These are phyloP conservation scores for Geotrichum cucujoidarum DNA, from an alignment of 1,139 yeast genomes.

Conservation along the genomic window DNA sequence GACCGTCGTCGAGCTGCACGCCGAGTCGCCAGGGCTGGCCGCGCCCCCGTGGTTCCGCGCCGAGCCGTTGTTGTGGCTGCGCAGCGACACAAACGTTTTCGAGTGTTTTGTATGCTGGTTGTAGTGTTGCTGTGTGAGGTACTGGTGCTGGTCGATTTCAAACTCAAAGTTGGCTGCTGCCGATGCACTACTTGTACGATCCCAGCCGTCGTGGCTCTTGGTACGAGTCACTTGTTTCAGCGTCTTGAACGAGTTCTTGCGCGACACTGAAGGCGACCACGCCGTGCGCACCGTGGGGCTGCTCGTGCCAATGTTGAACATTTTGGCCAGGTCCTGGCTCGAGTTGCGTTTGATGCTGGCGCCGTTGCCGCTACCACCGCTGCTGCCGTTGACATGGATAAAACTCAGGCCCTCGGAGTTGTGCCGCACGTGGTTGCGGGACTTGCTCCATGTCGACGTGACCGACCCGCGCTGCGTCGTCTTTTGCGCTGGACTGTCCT, in stretches of 20 bases:
- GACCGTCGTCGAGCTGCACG: not conserved
- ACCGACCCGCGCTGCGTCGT: not conserved
- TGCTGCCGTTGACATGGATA: not conserved
- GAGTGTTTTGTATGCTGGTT: too few species aligned
- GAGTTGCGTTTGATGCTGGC: slow-evolving; percentile 12
- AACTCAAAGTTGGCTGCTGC: not conserved
- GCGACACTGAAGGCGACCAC: slow-evolving; percentile 14
- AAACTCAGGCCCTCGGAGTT: slow-evolving; percentile 14
- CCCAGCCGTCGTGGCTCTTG: not conserved
- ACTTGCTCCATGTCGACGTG: not conserved
- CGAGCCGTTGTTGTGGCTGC: too few species aligned
- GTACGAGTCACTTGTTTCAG: not conserved
- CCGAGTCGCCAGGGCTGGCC: not conserved
- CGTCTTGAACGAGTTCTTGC: slow-evolving; percentile 13
- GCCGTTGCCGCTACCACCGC: not conserved
- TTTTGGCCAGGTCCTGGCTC: slow-evolving; percentile 14
- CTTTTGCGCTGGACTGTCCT: not conserved
- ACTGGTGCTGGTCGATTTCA: too few species aligned
- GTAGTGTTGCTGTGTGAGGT: too few species aligned
- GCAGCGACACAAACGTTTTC: too few species aligned
- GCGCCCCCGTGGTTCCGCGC: not conserved
- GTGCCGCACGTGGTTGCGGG: slow-evolving; percentile 12
- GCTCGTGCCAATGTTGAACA: slow-evolving; percentile 13
- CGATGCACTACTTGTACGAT: not conserved
- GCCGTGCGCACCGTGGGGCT: slow-evolving; percentile 14